phyloP scores from a whole-genome alignment of 2,329 filamentous ascomycete genomes.

The Pezicula rhizophila region DNA sequence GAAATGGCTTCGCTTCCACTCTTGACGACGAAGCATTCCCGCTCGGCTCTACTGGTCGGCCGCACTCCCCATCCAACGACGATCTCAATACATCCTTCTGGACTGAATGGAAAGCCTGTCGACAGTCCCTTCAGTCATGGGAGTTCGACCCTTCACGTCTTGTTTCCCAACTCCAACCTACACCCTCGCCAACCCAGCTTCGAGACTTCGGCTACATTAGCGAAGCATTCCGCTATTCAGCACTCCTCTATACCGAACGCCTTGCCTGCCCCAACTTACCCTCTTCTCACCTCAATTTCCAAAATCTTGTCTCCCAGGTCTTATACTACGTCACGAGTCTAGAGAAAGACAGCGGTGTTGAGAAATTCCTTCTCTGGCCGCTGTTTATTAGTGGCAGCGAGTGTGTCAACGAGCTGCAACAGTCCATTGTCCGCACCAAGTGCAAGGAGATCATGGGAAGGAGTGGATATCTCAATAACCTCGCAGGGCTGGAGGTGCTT shows the following conservation, averaged over 20 bases:
- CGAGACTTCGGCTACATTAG: conserved; percentile 76
- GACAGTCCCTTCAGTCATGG: conserved; percentile 73
- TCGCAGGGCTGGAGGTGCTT: conserved; percentile 76
- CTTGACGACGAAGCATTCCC: conserved; percentile 48
- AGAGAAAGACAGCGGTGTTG: conserved; percentile 62
- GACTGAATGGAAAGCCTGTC: conserved; percentile 79
- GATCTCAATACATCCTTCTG: conserved; percentile 66
- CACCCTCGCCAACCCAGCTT: conserved; percentile 53
- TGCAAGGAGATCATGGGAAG: conserved; percentile 83
- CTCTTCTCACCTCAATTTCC: conserved; percentile 70
- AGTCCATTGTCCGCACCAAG: conserved; percentile 70
- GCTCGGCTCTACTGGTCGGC: conserved; percentile 23
- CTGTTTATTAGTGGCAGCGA: conserved; percentile 87
- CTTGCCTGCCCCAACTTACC: conserved; percentile 71
- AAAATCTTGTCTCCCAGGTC: conserved; percentile 74
- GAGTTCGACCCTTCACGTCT: conserved; percentile 58
- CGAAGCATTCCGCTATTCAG: conserved; percentile 84
- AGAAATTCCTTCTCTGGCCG: conserved; percentile 91
- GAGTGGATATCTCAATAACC: conserved; percentile 90
- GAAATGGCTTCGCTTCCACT: conserved; percentile 56
- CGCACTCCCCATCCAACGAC: conserved; percentile 41
- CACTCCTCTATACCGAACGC: conserved; percentile 83
- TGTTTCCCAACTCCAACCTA: conserved; percentile 42
- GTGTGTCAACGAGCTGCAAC: conserved; percentile 75
- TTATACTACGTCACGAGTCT: conserved; percentile 79